Conservation (phyloP, 2,329 filamentous ascomycete species). For the Apiospora rasikravindrae region DNA sequence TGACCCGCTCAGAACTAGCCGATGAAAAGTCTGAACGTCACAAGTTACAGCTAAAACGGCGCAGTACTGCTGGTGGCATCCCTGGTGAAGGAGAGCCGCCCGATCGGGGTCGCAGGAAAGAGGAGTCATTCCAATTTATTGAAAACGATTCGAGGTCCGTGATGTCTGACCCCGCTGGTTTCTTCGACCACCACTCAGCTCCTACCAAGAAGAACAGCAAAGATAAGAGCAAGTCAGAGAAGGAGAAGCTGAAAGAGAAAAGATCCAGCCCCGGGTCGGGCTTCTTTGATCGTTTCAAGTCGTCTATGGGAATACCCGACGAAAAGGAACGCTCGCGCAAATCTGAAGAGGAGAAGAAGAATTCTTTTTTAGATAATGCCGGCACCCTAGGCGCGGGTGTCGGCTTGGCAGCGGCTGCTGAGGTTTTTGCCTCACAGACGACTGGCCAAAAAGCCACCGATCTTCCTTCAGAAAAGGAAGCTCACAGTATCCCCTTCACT, state of each 20-base stretch:
- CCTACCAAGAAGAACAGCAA: constrained; percentile 39
- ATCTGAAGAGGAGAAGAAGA: constrained; percentile 43
- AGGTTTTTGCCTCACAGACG: constrained; percentile 45
- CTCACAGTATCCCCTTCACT: constrained; percentile 31
- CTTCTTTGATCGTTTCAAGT: constrained; percentile 56
- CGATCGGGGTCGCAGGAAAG: constrained; percentile 41
- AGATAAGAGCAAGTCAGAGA: constrained; percentile 32
- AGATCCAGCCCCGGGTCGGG: constrained; percentile 48
- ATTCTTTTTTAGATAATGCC: constrained; percentile 77
- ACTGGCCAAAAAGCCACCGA: constrained; percentile 54
- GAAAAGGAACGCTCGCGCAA: constrained; percentile 38
- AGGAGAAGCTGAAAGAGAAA: constrained; percentile 42
- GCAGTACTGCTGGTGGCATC: constrained; percentile 30
- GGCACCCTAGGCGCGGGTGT: constrained; percentile 72
- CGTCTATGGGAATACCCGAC: constrained; percentile 43
- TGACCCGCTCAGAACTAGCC: constrained; percentile 27
- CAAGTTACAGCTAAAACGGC: constrained; percentile 48
- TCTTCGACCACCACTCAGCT: constrained; percentile 42
- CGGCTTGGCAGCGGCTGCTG: constrained; percentile 62
- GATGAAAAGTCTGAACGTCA: constrained; percentile 31
- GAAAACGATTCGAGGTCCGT: constrained; percentile 56
- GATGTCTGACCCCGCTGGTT: constrained; percentile 49
- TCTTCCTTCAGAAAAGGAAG: constrained; percentile 47
- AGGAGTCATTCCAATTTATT: constrained; percentile 41
- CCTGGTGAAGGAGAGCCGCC: constrained; percentile 44